Base-by-base conservation (phyloP, 345 rosid genomes). In the Tarenaya hassleriana region DNA sequence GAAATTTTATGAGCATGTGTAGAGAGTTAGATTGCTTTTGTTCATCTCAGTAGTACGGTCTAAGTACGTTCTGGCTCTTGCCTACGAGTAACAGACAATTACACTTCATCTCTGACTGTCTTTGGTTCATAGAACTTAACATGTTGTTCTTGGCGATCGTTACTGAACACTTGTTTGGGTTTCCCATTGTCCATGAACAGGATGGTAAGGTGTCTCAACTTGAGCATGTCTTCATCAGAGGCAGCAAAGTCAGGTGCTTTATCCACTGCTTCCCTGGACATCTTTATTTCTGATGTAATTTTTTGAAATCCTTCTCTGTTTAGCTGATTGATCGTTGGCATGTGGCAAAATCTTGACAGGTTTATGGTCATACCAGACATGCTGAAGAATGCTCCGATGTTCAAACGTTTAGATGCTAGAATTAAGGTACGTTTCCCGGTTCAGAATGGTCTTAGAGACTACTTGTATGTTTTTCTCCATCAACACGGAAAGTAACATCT, bases 351-450 rank as follows among this genome's bases (percentile, higher is more conserved):
- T 66, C 44, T 62, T 20, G 48, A 64, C 65, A 92, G 98, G 82
- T 94, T 94, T 66, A 86, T 94, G 95, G 94, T 94, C 65, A 94
- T 94, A 77, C 97, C 97, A 12, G 99, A 94, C 72, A 92, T 92
- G 94, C 75, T 88, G 58, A 92, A 92, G 79, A 83, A 88, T 43
- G 95, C 98, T 61, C 96, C 98, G 14, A 85, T 92, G 96, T 92
- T 88, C 75, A 81, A 83, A 75, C 95, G 95, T 18, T 72, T 86
- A 55, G 95, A 92, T 73, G 81, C 79, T 43, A 84, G 75, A 72
- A 78, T 79, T 71, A 92, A 88, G 90, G 95, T 78, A 68, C 42
- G 11, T 13, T 46, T 56, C 40, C 21, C 11, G 13, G 53, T 27
- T 34, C 24, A 20, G 55, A 47, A 16, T 16, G 10, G 21, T 46